These are phyloP conservation scores for Candolleomyces efflorescens DNA, from an alignment of 768 basidiomycete species.

Conservation along the genomic window DNA sequence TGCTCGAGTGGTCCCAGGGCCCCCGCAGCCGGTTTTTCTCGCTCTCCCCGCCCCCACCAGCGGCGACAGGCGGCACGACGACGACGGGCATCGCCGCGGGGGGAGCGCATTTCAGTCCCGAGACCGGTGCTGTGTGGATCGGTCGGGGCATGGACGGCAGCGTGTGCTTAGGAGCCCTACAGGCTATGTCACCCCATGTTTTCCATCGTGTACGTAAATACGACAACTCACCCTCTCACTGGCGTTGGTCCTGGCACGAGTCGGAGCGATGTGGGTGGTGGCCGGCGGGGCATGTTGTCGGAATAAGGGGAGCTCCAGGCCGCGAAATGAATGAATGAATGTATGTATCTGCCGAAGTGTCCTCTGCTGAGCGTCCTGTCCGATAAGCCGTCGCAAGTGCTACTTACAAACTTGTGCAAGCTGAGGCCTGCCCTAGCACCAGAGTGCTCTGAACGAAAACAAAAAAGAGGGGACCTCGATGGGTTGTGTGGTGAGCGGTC, in stretches of 20 bases:
- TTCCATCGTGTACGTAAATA: conserved; percentile 10
- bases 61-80: conserved; percentile 12
- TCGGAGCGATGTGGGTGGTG: conserved; percentile 62
- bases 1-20: conserved; percentile 57
- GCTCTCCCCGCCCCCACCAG: conserved; percentile 9
- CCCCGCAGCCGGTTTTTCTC: conserved; percentile 31
- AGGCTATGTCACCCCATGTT: conserved; percentile 2
- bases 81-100: background rate
- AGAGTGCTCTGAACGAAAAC: no score
- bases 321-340: conserved; percentile 4
- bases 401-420: no score
- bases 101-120: conserved; percentile 3
- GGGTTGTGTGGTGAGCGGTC: no score
- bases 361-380: no score
- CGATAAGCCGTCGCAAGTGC: no score
- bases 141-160: conserved; percentile 66
- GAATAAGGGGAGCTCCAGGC: background rate
- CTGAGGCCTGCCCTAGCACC: no score
- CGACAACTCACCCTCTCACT: conserved; percentile 38
- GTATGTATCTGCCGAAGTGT: background rate
- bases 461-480: no score
- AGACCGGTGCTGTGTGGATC: conserved; percentile 23
- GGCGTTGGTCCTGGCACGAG: conserved; percentile 61
- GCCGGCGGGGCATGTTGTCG: conserved; percentile 56
- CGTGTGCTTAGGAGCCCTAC: conserved; percentile 53